Evolutionary conservation across 768 basidiomycete genomes (phyloP), one percentile per base, ranked within the genome.

Genomic region (Amanita fuliginea): DNA sequence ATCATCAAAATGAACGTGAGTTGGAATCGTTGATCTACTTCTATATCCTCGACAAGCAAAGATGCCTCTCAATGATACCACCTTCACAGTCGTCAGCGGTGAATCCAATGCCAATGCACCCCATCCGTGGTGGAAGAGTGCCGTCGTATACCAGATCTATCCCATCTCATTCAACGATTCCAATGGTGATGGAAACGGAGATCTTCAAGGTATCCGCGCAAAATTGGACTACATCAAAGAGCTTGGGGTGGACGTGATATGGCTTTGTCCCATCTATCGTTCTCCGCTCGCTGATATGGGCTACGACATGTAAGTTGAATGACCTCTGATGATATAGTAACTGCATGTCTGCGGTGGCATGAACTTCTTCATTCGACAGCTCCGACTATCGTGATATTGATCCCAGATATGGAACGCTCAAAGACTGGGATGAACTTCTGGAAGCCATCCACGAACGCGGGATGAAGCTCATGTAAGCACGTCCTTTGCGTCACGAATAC

Each of bases 201-300:
- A 86, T 60, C 69, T 90, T 33, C 73, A 71, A 19, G 84, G 85
- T 13, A 83, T 90, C 51, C 56, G 64, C 21, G 58, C 67, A 33
- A 83, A 84, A 57, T 65, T 88, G 6, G 80, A 82, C 55, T 85
- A 89, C 60, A 66, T 88, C 46, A 73, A 78, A 49, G 72, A 76
- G 42, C 70, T 89, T 4, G 84, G 83, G 0, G 77, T 80, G 3
- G 76, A 83, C 53, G 72, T 80, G 0, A 57, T 86, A 13, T 88
- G 85, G 84, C 70, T 87, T 13, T 76, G 71, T 3, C 83, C 84
- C 7, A 84, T 87, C 36, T 88, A 84, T 63, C 69, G 72, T 47
- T 79, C 76, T 1, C 84, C 83, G 0, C 66, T 77, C 49, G 77
- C 75, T 2, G 83, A 86, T 62, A 84, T 85, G 81, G 83, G 81